Evolutionary conservation across 305 asterid genomes (phyloP), one percentile per base, ranked within the genome.

Genomic region (Euphrasia arctica): DNA sequence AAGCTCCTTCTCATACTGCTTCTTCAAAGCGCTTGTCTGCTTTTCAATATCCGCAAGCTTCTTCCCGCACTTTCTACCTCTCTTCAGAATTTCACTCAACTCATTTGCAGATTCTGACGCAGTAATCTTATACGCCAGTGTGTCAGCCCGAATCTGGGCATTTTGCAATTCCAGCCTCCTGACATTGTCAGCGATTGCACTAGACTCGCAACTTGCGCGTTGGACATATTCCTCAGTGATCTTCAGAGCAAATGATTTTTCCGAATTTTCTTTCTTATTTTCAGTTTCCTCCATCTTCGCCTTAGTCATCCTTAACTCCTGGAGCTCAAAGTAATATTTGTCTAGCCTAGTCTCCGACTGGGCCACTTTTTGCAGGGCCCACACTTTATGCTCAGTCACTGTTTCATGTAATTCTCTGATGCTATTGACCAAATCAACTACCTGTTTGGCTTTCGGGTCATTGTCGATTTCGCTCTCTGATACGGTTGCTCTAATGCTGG

Each of bases 201-300:
- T 1, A 25, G 27, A 25, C 27, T 25, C 27, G 27, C 27, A 25
- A 25, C 1, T 25, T 25, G 27, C 27, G 27, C 27, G 2, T 25
- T 25, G 27, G 27, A 25, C 75, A 1, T 80, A 74, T 58, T 78
- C 91, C 72, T 84, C 85, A 9, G 76, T 12, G 50, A 83, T 77
- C 75, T 68, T 74, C 74, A 66, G 51, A 62, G 69, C 39, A 43
- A 43, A n/a, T 1, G 18, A 18, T 25, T 0, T 25, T 25, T 25
- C 27, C 27, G 27, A 25, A 25, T 0, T 0, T 25, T 25, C 27
- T 25, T 25, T 25, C 27, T 25, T 25, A 25, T 25, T 1, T 25
- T 25, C 27, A 25, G 27, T 25, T 25, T 25, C 41, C 41, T 34
- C 41, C 41, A 34, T 7, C 5, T 34, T 34, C 8, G 5, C 41